A percentile compares a stretch with the other conserved stretches of the same genome.
These are phyloP conservation scores for Nephelium lappaceum DNA, from an alignment of 345 rosid species.

Conservation along the genomic window DNA sequence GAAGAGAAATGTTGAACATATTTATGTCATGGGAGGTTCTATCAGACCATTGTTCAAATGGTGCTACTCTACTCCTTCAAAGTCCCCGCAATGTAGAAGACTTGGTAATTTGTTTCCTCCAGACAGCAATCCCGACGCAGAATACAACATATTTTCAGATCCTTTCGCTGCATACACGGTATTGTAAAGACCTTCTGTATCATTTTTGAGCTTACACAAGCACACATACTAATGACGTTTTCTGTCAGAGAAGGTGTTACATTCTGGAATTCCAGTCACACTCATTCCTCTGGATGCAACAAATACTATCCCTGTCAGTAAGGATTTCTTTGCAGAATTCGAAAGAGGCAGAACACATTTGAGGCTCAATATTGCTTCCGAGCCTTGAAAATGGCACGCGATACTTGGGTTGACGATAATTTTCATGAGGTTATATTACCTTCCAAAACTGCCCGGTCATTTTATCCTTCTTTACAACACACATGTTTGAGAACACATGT, in stretches of 20 bases:
- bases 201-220: neutral
- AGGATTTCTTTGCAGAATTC: conserved; percentile 60
- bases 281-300: conserved; percentile 92
- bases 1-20: conserved; percentile 32
- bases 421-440: conserved; percentile 51
- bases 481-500: too few species aligned
- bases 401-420: conserved; percentile 59
- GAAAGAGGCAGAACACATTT: conserved; percentile 62
- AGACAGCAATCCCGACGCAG: conserved; percentile 32
- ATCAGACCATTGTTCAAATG: conserved; percentile 12
- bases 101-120: conserved; percentile 16
- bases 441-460: neutral
- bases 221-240: neutral
- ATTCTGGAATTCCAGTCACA: conserved; percentile 83
- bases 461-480: neutral
- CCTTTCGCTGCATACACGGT: conserved; percentile 38
- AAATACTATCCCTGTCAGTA: conserved; percentile 65
- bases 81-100: neutral
- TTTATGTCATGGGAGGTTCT: conserved; percentile 34
- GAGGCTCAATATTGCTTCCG: conserved; percentile 81
- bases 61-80: neutral
- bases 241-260: conserved; percentile 59
- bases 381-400: conserved; percentile 72
- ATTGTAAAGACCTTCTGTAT: neutral
- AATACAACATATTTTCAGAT: conserved; percentile 27